Conservation (phyloP, 78 protist species). For the Planoprotostelium fungivorum region DNA sequence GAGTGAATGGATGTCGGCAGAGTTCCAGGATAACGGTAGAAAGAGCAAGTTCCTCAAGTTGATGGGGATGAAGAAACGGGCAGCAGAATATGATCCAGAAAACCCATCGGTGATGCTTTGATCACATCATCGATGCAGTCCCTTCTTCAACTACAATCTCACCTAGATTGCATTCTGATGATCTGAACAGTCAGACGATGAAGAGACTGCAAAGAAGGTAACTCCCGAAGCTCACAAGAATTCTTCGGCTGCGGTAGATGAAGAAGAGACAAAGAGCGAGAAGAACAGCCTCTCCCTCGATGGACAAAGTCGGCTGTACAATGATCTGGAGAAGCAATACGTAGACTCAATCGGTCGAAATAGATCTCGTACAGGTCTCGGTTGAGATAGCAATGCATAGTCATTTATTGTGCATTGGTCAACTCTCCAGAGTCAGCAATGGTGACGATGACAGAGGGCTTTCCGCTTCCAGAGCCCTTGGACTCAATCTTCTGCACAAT, state of each 20-base stretch:
- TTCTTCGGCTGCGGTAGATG: background rate
- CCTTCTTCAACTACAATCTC: no score
- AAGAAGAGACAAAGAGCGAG: background rate
- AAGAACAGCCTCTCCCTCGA: background rate
- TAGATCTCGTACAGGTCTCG: no score
- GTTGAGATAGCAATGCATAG: no score
- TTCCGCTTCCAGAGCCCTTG: conserved; percentile 49
- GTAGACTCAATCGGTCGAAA: background rate
- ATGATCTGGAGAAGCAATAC: background rate
- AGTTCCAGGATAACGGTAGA: background rate
- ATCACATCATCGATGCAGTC: no score
- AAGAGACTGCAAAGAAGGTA: background rate
- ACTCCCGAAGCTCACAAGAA: background rate
- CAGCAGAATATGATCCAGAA: background rate
- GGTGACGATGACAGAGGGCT: conserved; percentile 22
- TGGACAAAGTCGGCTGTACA: background rate
- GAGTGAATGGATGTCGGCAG: background rate
- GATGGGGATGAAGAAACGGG: background rate
- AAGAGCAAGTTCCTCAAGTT: background rate
- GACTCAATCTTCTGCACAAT: conserved; percentile 62
- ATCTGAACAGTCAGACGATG: background rate
- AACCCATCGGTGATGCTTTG: background rate
- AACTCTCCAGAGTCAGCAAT: conserved; percentile 49
- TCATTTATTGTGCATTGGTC: no score
- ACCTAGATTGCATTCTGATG: background rate